Evolutionary conservation across 768 basidiomycete species (phyloP), one percentile per base, ranked within the genome.

Genomic region (Omphalotus guepiniiformis): DNA sequence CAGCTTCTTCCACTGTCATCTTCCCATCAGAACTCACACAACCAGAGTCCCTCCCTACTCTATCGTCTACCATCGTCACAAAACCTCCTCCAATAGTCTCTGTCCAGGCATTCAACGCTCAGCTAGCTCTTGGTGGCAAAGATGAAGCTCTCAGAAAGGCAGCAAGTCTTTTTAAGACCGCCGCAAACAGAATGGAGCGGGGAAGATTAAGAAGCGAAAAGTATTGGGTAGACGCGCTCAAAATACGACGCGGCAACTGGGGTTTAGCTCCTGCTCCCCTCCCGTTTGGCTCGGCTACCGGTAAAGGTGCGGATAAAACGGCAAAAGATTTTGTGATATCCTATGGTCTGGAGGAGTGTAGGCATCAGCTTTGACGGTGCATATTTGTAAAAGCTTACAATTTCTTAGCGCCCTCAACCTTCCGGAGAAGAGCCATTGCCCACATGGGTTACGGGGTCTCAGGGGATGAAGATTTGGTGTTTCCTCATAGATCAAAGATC

Each of bases 141-240:
- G 90, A 93, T 49, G 81, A 84, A 59, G 80, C 88, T 0, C 64
- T 93, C 27, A 68, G 90, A 53, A 82, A 85, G 51, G 88, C 90
- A 19, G 77, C 86, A 0, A 70, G 73, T 46, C 66, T 90, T 1
- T 85, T 91, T 53, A 87, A 81, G 56, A 62, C 71, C 26, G 87
- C 87, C 3, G 83, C 86, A 2, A 73, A 78, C 46, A 76, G 78
- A 44, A 79, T 90, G 67, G 86, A 89, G 57, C 69, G 78, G 40
- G 71, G 78, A 18, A 71, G 82, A 32, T 54, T 76, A 7, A 70
- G 75, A 40, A 78, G 82, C 34, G 87, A 90, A 58, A 79, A 71
- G 50, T 91, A 91, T 55, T 93, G 90, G 90, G 71, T 82, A 6
- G 80, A 91, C 59, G 90, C 90, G 3, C 70, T 93, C 38, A 85